Evolutionary conservation across 345 rosid species (phyloP), one percentile per base, ranked within the genome.

Genomic region (Salix viminalis): DNA sequence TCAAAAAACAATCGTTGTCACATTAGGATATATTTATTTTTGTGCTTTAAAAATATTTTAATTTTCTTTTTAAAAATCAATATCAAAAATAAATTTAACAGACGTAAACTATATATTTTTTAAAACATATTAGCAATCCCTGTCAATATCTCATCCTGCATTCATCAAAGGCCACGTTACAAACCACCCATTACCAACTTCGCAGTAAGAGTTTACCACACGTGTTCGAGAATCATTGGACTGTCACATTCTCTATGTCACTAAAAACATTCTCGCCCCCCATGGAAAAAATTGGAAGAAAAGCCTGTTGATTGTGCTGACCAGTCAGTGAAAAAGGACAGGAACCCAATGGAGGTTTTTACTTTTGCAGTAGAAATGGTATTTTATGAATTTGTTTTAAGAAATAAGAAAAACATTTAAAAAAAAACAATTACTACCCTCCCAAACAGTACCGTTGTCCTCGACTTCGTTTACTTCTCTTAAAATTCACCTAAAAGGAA

Each of bases 291-390:
- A 5, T 36, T 23, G 34, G 13, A 36, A 18, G 4, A 41, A 13
- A n/a, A 15, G 26, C 18, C 26, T 46, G 41, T 30, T 4, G 7
- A 3, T 10, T 6, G 61, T 65, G 81, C 32, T 41, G 85, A 70
- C 79, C 73, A 67, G 70, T 75, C 76, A 69, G 83, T 24, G 68
- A 30, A 79, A 19, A 76, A 84, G 58, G 83, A 82, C 77, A 79
- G 56, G 42, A 71, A 54, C 28, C 69, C 79, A 69, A 36, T 5
- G 7, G 37, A 36, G 37, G 37, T 5, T 36, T 36, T 36, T 36
- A 36, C 37, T 36, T 36, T 36, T 36, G 37, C 37, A 36, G 37
- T 36, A 36, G 37, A 36, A 36, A 36, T 36, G 37, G 37, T 5
- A 5, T 36, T 36, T 36, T 36, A 5, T 36, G 7, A 36, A 36